These are phyloP conservation scores for Volvox africanus DNA, from an alignment of 139 green algal species.

Conservation along the genomic window DNA sequence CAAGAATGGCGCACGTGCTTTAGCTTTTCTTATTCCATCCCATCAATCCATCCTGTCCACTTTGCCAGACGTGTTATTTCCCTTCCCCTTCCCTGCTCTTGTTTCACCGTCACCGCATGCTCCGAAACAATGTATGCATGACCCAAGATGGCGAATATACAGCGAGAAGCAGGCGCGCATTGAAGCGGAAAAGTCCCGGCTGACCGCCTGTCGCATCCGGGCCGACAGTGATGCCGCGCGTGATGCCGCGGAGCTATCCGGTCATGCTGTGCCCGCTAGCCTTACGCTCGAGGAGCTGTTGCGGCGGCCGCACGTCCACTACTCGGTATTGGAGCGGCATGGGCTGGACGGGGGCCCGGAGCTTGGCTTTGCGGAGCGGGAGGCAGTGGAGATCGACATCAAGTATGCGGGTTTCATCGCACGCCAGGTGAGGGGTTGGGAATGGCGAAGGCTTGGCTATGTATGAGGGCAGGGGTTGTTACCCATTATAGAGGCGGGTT, in stretches of 20 bases:
- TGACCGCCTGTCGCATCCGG: conserved; percentile 71
- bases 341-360: conserved; percentile 51
- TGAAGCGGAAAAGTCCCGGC: conserved; percentile 77
- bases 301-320: conserved; percentile 90
- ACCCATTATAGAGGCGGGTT: no score
- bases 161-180: conserved; percentile 68
- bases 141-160: conserved; percentile 15
- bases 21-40: no score
- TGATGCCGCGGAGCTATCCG: conserved; percentile 52
- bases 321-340: conserved; percentile 79
- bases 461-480: no score
- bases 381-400: conserved; percentile 94
- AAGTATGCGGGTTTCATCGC: conserved; percentile 98
- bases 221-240: conserved; percentile 55
- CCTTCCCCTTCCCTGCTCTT: neutral
- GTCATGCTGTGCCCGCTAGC: conserved; percentile 67
- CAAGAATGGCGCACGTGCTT: no score
- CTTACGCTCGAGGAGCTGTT: conserved; percentile 90
- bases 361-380: conserved; percentile 75
- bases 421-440: conserved; percentile 68
- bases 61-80: neutral
- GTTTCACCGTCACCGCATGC: neutral
- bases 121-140: neutral
- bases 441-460: no score
- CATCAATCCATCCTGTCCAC: neutral